phyloP scores from a whole-genome alignment of 1,139 yeast genomes.

The Protomyces macrosporus region DNA sequence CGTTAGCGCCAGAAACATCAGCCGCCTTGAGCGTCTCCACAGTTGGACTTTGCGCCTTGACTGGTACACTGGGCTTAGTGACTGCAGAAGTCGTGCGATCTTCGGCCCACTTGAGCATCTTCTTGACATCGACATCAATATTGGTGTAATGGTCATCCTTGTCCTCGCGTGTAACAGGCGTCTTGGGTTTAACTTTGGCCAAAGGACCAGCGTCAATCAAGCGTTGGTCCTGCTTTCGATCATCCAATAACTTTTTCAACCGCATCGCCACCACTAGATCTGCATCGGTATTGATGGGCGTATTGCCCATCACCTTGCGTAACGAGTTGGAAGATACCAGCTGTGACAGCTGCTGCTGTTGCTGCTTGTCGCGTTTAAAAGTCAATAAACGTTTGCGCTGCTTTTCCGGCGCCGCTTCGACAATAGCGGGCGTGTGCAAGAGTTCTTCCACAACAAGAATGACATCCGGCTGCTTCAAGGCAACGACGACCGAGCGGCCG shows the following conservation, averaged over 20 bases:
- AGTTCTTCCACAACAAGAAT: conserved; percentile 5
- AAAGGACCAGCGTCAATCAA: neutral
- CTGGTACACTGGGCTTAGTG: neutral
- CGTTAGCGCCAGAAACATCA: no score
- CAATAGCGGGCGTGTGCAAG: neutral
- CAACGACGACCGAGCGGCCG: conserved; percentile 4
- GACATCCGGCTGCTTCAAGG: neutral
- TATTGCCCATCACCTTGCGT: neutral
- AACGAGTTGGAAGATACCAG: no score
- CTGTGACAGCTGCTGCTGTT: neutral
- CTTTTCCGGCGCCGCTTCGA: neutral
- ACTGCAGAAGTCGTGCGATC: neutral
- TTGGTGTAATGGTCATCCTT: neutral
- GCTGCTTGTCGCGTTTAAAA: neutral
- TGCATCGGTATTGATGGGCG: no score
- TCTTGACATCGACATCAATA: neutral
- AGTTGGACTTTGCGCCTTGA: neutral
- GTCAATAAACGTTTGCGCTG: neutral
- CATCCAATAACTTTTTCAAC: neutral
- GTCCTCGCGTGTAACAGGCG: neutral
- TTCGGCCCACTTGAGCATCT: conserved; percentile 5
- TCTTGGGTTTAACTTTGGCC: neutral
- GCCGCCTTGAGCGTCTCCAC: no score
- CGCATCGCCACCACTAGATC: neutral
- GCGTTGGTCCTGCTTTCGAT: neutral